These are phyloP conservation scores for Arachis monticola DNA, from an alignment of 331 rosid genomes.

Conservation along the genomic window DNA sequence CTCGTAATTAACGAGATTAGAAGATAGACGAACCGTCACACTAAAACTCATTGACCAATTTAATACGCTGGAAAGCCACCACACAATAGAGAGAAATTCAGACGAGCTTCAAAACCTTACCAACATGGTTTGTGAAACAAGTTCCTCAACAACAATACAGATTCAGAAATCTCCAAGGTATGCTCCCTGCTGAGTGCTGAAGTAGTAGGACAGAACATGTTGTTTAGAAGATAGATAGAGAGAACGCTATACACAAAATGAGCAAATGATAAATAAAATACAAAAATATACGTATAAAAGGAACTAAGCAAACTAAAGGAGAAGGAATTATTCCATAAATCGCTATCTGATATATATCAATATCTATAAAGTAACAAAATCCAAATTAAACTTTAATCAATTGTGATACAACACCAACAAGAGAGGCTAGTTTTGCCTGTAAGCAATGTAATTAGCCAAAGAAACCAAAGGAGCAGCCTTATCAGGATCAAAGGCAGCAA, in stretches of 20 bases:
- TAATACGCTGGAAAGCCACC: not conserved
- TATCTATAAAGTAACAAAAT: not conserved
- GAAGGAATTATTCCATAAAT: conserved; percentile 20
- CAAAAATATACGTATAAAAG: not conserved
- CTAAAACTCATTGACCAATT: conserved; percentile 5
- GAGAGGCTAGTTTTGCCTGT: conserved; percentile 64
- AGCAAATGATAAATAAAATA: not conserved
- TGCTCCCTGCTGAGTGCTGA: not conserved
- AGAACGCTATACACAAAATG: not conserved
- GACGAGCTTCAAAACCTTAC: conserved; percentile 15
- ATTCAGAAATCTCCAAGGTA: not conserved
- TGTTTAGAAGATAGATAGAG: not conserved
- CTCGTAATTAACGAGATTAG: not conserved
- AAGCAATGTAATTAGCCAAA: conserved; percentile 75
- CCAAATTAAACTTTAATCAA: conserved; percentile 24
- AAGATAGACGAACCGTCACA: conserved; percentile 1
- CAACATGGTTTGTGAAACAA: not conserved
- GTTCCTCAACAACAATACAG: not conserved
- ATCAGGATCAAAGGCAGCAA: conserved; percentile 62
- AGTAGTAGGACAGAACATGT: not conserved
- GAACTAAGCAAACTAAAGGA: not conserved
- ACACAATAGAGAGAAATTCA: conserved; percentile 1
- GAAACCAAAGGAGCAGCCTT: conserved; percentile 85
- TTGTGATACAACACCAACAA: not conserved
- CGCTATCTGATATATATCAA: conserved; percentile 1